Percentiles rank a stretch among this genome's conserved stretches.
phyloP scores from a whole-genome alignment of 768 basidiomycete species.

The Serpula lacrymans region DNA sequence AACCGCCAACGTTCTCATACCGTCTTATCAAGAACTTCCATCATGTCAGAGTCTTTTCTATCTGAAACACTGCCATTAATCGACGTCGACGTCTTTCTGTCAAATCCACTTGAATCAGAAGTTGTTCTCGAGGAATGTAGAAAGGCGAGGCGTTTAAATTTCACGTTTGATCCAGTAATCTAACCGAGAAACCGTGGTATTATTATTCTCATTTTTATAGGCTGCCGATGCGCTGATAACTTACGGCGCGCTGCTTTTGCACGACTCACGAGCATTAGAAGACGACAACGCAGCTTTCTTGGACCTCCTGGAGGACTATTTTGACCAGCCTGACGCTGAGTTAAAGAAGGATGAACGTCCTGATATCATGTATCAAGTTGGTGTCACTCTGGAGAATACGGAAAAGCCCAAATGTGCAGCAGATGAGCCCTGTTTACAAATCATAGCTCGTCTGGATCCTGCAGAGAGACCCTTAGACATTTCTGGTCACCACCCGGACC shows the following conservation, averaged over 20 bases:
- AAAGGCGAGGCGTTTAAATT: constrained; percentile 45
- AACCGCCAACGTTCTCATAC: no score
- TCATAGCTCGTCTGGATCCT: constrained; percentile 76
- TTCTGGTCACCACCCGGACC: constrained; percentile 76
- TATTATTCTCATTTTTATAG: constrained; percentile 37
- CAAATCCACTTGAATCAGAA: constrained; percentile 40
- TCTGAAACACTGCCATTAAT: constrained; percentile 62
- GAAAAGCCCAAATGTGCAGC: constrained; percentile 88
- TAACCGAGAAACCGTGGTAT: constrained; percentile 1
- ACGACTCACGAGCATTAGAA: constrained; percentile 81
- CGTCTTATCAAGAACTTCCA: constrained; percentile 3
- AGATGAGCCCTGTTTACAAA: constrained; percentile 73
- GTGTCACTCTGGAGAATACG: constrained; percentile 94
- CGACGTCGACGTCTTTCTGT: constrained; percentile 71
- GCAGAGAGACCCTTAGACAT: constrained; percentile 85
- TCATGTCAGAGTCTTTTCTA: constrained; percentile 40
- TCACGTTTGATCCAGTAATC: constrained; percentile 5
- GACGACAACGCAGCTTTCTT: constrained; percentile 80
- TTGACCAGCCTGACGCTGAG: constrained; percentile 60
- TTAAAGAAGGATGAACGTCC: constrained; percentile 79
- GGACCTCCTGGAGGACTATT: constrained; percentile 92
- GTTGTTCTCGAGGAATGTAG: constrained; percentile 57
- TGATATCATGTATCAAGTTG: constrained; percentile 87
- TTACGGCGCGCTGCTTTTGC: constrained; percentile 84
- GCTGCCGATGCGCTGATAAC: constrained; percentile 78